phyloP scores from a whole-genome alignment of 2,329 filamentous ascomycete species.

The Colletotrichum caudatum region DNA sequence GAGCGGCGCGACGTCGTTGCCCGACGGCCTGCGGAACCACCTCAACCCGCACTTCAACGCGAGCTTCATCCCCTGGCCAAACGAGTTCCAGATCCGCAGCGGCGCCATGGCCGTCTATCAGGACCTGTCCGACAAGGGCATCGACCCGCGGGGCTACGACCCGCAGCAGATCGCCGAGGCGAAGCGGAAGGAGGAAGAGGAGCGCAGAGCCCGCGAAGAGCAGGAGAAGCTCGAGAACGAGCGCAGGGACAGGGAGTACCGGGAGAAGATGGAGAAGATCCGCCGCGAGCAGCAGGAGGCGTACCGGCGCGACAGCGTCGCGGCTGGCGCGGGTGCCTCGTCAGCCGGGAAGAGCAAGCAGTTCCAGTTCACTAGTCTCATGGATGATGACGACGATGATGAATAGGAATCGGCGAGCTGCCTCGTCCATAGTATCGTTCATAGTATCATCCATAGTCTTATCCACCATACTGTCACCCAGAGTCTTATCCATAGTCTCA shows the following conservation, averaged over 20 bases:
- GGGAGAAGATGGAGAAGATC: slow-evolving; percentile 57
- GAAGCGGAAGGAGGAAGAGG: slow-evolving; percentile 64
- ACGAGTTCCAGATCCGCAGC: slow-evolving; percentile 74
- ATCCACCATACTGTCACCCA: no score
- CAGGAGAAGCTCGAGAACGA: slow-evolving; percentile 58
- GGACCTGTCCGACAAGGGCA: slow-evolving; percentile 69
- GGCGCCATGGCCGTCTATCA: slow-evolving; percentile 77
- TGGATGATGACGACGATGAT: slow-evolving; percentile 64
- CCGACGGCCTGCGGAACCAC: slow-evolving; percentile 61
- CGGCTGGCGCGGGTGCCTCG: slow-evolving; percentile 42
- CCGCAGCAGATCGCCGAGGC: slow-evolving; percentile 66
- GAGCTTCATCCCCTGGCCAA: slow-evolving; percentile 83
- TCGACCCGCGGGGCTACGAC: slow-evolving; percentile 71
- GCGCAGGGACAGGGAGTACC: slow-evolving; percentile 55
- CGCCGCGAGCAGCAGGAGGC: slow-evolving; percentile 56
- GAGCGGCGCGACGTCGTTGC: slow-evolving; percentile 56
- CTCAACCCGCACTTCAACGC: slow-evolving; percentile 68
- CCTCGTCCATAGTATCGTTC: neutral
- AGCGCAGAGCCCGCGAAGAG: slow-evolving; percentile 51
- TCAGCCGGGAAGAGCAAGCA: slow-evolving; percentile 60
- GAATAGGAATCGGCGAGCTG: slow-evolving; percentile 45
- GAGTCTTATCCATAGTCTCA: no score
- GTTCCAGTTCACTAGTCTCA: slow-evolving; percentile 67
- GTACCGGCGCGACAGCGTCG: slow-evolving; percentile 46
- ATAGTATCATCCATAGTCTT: no score